A percentile compares a stretch with the other conserved stretches of the same genome.
Evolutionary conservation across 257 asterid species (phyloP).

Genomic region (Coffea canephora): DNA sequence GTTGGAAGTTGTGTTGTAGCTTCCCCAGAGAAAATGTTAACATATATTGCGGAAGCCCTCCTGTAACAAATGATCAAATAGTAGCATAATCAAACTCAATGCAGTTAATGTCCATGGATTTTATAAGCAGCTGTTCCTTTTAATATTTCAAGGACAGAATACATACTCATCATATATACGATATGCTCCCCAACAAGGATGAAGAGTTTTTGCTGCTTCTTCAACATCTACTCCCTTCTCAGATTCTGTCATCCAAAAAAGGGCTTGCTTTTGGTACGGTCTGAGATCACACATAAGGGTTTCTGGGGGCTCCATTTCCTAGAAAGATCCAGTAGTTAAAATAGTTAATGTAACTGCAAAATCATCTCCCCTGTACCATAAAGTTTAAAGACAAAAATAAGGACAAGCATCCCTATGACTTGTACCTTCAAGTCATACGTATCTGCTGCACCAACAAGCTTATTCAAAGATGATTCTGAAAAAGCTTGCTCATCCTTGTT

Average conservation of each 20-base stretch:
- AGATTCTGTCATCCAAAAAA: constrained; percentile 77
- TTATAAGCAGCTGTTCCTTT: background rate
- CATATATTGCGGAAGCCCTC: constrained; percentile 77
- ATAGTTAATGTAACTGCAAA: background rate
- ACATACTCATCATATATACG: constrained; percentile 76
- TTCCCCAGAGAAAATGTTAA: constrained; percentile 80
- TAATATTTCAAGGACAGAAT: background rate
- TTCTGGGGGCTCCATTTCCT: constrained; percentile 82
- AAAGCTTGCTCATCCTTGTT: constrained; percentile 54
- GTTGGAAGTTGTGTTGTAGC: constrained; percentile 67
- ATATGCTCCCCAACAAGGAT: constrained; percentile 93
- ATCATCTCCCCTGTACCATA: background rate
- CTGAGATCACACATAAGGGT: constrained; percentile 62
- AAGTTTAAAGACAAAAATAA: background rate
- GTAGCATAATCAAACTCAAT: background rate
- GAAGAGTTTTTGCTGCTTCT: constrained; percentile 64
- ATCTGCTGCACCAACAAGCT: constrained; percentile 83
- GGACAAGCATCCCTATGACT: background rate
- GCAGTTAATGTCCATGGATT: background rate
- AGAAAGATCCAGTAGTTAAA: constrained; percentile 12
- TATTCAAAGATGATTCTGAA: constrained; percentile 66
- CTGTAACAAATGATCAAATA: constrained; percentile 27
- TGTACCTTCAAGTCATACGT: constrained; percentile 67
- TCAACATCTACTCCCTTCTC: constrained; percentile 55
- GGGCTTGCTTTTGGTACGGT: constrained; percentile 88